Percentiles rank a stretch among this genome's conserved stretches.
Evolutionary conservation across 1,139 yeast species (phyloP).

Genomic region (Petasospora rhodanensis): DNA sequence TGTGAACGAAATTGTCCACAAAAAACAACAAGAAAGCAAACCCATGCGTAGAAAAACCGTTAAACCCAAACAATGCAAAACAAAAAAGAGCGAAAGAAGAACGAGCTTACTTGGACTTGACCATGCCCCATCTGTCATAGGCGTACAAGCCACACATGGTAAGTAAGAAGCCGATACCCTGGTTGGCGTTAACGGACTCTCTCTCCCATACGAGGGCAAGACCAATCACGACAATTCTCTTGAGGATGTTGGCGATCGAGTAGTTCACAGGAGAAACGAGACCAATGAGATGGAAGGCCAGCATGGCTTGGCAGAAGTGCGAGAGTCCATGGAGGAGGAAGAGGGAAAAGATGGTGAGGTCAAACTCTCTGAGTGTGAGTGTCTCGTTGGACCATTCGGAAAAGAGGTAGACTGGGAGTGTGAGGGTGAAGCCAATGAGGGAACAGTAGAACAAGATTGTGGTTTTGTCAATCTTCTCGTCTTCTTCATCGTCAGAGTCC

Average conservation of each 20-base stretch:
- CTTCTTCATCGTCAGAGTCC: slow-evolving; percentile 21
- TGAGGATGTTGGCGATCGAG: slow-evolving; percentile 84
- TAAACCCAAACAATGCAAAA: too few species aligned
- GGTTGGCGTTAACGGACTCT: slow-evolving; percentile 47
- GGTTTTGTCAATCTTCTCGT: slow-evolving; percentile 60
- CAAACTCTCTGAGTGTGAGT: slow-evolving; percentile 35
- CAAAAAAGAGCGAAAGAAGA: too few species aligned
- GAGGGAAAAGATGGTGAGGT: slow-evolving; percentile 31
- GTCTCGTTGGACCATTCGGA: slow-evolving; percentile 46
- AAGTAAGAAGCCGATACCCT: slow-evolving; percentile 64
- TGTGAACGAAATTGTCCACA: too few species aligned
- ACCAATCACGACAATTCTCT: slow-evolving; percentile 79
- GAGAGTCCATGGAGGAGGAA: slow-evolving; percentile 64
- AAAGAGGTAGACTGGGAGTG: slow-evolving; percentile 71
- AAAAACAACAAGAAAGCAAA: too few species aligned
- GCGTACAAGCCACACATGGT: slow-evolving; percentile 63
- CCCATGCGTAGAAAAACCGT: too few species aligned
- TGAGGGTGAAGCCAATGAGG: slow-evolving; percentile 68
- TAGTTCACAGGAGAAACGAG: slow-evolving; percentile 83
- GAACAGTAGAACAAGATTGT: slow-evolving; percentile 84
- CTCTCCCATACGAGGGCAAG: slow-evolving; percentile 81
- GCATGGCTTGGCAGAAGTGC: slow-evolving; percentile 79
- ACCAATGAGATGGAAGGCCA: slow-evolving; percentile 89
- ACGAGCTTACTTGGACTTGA: slow-evolving; percentile 17
- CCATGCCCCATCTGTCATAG: slow-evolving; percentile 72